phyloP scores from a whole-genome alignment of 345 rosid species.

The Citrus maxima region DNA sequence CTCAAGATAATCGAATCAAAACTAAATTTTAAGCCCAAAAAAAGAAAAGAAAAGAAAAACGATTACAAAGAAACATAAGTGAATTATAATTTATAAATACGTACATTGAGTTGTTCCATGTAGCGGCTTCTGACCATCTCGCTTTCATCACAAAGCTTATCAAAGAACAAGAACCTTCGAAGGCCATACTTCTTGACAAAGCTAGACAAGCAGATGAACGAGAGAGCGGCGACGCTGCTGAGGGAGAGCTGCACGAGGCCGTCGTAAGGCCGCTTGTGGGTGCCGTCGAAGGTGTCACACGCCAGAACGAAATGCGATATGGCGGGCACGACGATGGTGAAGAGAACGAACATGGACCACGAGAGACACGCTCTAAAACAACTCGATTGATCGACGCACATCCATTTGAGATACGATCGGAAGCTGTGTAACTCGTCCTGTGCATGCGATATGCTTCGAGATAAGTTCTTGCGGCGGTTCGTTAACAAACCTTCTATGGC shows the following conservation, averaged over 20 bases:
- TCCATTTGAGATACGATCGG: constrained; percentile 73
- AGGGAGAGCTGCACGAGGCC: constrained; percentile 78
- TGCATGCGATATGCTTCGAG: constrained; percentile 53
- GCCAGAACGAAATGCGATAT: constrained; percentile 81
- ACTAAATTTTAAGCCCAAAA: no score
- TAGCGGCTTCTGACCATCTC: constrained; percentile 68
- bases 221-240: constrained; percentile 61
- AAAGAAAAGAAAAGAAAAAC: not conserved
- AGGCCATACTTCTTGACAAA: constrained; percentile 68
- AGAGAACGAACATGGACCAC: constrained; percentile 65
- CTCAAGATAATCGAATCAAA: not conserved
- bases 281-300: constrained; percentile 68
- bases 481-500: constrained; percentile 24
- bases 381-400: constrained; percentile 88
- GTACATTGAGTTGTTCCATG: constrained; percentile 78
- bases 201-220: constrained; percentile 63
- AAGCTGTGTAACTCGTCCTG: constrained; percentile 79
- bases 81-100: constrained; percentile 11
- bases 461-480: constrained; percentile 26
- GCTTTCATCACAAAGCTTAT: constrained; percentile 89
- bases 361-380: constrained; percentile 52
- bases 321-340: constrained; percentile 61
- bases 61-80: not conserved
- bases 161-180: constrained; percentile 78
- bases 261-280: constrained; percentile 69